Evolutionary conservation across 331 rosid species (phyloP), one percentile per base, ranked within the genome.

Genomic region (Ulmus americana): DNA sequence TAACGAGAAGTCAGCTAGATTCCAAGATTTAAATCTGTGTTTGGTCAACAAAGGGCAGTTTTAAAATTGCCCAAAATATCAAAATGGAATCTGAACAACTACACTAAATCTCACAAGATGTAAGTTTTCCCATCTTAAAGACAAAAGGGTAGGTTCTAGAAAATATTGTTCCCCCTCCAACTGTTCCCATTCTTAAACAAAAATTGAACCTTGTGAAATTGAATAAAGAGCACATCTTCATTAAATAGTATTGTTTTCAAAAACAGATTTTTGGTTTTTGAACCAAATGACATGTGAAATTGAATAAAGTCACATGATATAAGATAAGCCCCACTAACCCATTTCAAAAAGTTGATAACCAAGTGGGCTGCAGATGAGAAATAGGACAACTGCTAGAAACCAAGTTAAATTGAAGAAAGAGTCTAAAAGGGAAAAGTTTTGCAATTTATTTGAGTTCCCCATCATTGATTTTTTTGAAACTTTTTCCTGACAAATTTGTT

Each of bases 41-140:
- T 64, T 80, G 78, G 83, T 83, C 88, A 80, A 81, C 61, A 55
- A 55, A 64, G 5, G 73, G 55, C 53, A 48, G 75, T 69, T 45
- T 76, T 74, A 50, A 46, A 8, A n/a, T 52, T 47, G 38, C 14
- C 55, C 52, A 45, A 81, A 73, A 48, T 51, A 60, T 65, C 39
- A 45, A 61, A 46, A 71, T 68, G 70, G 82, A 76, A 77, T 81
- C 83, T 64, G 61, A 77, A 71, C 83, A 70, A 81, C 82, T 63
- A 71, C 66, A 38, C 75, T 47, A 46, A 52, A 68, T 66, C 74
- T 64, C 52, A 57, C 45, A 45, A 46, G 53, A 64, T 60, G 40
- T 61, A 57, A 55, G 62, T 75, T 59, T 53, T 71, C 42, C 55
- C 60, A 73, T 63, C 68, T 66, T 57, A 61, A 71, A 64, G 78